Conservation (phyloP, 1,139 yeast species). For the Suhomyces yuchorum region DNA sequence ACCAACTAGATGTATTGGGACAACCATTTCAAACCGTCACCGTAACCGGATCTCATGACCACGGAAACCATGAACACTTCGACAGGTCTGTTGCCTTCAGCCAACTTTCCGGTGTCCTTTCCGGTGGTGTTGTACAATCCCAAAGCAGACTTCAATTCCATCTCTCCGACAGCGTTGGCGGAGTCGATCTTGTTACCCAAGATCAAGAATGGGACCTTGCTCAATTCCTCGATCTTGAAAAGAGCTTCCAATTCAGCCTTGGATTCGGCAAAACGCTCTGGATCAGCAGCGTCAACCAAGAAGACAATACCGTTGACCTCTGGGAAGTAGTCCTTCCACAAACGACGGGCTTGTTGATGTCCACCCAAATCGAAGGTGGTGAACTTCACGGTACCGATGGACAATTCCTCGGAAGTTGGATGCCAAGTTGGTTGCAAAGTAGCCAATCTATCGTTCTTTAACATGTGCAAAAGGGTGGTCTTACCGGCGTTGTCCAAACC, state of each 20-base stretch:
- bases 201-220: conserved; percentile 85
- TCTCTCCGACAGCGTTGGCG: conserved; percentile 91
- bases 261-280: conserved; percentile 92
- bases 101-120: conserved; percentile 68
- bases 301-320: conserved; percentile 97
- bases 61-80: conserved; percentile 98
- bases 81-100: conserved; percentile 83
- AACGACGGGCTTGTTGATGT: conserved; percentile 96
- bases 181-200: conserved; percentile 97
- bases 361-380: conserved; percentile 99
- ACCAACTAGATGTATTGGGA: conserved; percentile 75
- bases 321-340: conserved; percentile 99
- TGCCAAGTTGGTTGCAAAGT: conserved; percentile 97
- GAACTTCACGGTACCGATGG: conserved; percentile 94
- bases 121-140: conserved; percentile 85
- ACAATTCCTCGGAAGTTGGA: conserved; percentile 97
- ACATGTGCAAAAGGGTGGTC: conserved; percentile 94
- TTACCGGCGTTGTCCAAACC: conserved; percentile 99
- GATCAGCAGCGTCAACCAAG: conserved; percentile 95
- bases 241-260: conserved; percentile 92
- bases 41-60: conserved; percentile 95
- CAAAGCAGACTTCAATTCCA: conserved; percentile 87
- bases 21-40: conserved; percentile 95
- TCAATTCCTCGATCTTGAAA: conserved; percentile 87
- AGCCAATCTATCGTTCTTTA: conserved; percentile 96